Conservation (phyloP, 2,329 filamentous ascomycete genomes). For the Penicillium sp. region DNA sequence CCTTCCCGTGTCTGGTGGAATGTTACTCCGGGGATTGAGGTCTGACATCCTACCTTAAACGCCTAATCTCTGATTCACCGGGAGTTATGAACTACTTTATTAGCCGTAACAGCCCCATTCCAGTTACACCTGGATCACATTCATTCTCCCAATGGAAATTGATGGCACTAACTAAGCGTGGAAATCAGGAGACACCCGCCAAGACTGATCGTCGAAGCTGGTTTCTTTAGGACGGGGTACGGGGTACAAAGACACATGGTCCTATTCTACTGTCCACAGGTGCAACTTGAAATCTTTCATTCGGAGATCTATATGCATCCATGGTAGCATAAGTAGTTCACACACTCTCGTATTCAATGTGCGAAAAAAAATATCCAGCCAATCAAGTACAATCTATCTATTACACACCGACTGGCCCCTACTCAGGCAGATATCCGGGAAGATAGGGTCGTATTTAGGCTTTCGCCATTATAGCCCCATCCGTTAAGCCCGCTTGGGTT, state of each 20-base stretch:
- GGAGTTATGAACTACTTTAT: background rate
- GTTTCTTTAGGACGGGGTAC: too few species aligned
- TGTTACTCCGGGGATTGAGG: background rate
- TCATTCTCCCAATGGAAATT: too few species aligned
- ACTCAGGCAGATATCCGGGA: background rate
- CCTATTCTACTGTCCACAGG: background rate
- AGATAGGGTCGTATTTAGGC: background rate
- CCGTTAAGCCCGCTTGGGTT: constrained; percentile 37
- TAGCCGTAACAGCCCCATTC: background rate
- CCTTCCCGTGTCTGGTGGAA: constrained; percentile 3
- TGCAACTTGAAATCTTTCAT: constrained; percentile 3
- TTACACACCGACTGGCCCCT: background rate
- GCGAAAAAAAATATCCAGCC: background rate
- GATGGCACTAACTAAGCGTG: too few species aligned
- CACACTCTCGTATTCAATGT: background rate
- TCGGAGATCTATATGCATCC: constrained; percentile 9
- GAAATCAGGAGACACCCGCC: too few species aligned
- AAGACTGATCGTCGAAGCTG: too few species aligned
- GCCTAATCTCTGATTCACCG: background rate
- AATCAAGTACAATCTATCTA: constrained; percentile 7
- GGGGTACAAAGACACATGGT: too few species aligned
- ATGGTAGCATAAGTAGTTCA: background rate
- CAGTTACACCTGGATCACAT: background rate
- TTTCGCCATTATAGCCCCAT: constrained; percentile 5
- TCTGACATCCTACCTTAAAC: background rate